These are phyloP conservation scores for Microcyclospora tardicrescens DNA, from an alignment of 2,329 filamentous ascomycete genomes.

Conservation along the genomic window DNA sequence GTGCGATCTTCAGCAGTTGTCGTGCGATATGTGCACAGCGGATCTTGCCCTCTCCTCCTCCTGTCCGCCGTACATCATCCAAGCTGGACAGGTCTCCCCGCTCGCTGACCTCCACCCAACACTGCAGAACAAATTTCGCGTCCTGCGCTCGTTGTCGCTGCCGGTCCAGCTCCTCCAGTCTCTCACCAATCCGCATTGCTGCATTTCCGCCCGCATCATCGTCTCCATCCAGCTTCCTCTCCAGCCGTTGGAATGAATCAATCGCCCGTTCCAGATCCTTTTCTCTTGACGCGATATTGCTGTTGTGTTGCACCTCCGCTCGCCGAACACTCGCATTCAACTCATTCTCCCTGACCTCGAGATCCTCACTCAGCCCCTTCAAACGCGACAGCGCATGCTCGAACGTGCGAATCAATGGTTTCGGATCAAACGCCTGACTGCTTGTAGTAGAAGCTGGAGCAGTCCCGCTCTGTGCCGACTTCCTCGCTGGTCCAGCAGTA, in stretches of 20 bases:
- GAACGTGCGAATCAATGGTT: constrained; percentile 90
- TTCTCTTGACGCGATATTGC: constrained; percentile 77
- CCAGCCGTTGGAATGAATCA: constrained; percentile 78
- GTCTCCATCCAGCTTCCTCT: constrained; percentile 56
- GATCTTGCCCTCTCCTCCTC: constrained; percentile 81
- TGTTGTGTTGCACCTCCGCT: constrained; percentile 82
- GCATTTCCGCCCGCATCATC: constrained; percentile 61
- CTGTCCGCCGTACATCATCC: constrained; percentile 75
- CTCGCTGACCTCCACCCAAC: constrained; percentile 91
- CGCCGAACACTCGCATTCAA: constrained; percentile 77
- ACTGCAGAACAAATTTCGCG: constrained; percentile 88
- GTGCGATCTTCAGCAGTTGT: constrained; percentile 87
- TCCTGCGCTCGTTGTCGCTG: constrained; percentile 83
- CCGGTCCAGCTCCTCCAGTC: constrained; percentile 83
- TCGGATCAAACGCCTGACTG: constrained; percentile 63
- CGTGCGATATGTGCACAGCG: constrained; percentile 86
- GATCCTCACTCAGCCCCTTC: constrained; percentile 61
- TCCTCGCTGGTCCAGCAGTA: constrained; percentile 63
- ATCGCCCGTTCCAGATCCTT: constrained; percentile 86
- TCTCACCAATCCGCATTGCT: constrained; percentile 88
- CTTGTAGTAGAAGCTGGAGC: constrained; percentile 20
- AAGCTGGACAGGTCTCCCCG: constrained; percentile 74
- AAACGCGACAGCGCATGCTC: constrained; percentile 62
- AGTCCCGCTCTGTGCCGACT: constrained; percentile 43
- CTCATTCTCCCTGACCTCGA: constrained; percentile 84